A percentile compares a stretch with the other conserved stretches of the same genome.
Evolutionary conservation across 805 yeast genomes (phyloP).

Genomic region (Kodamaea restingae): DNA sequence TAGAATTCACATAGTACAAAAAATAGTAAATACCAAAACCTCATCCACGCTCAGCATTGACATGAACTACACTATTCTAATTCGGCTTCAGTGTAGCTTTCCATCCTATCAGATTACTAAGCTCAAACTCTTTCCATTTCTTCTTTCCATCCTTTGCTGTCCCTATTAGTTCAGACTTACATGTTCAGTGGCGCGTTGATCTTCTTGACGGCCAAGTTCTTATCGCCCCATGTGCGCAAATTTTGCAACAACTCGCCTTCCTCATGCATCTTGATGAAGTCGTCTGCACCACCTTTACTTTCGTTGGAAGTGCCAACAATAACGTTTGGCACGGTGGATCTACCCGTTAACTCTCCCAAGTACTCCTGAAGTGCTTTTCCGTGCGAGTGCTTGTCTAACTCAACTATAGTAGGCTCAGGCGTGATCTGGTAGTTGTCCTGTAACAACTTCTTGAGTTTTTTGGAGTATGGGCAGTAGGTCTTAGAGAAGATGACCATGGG

Average conservation of each 20-base stretch:
- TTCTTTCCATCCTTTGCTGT: neutral
- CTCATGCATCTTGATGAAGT: conserved; percentile 59
- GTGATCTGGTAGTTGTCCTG: conserved; percentile 59
- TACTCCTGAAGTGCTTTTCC: conserved; percentile 74
- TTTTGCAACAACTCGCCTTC: conserved; percentile 48
- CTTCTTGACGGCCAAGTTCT: conserved; percentile 45
- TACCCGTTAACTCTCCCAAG: conserved; percentile 63
- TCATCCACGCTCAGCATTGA: too few species aligned
- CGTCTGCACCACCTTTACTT: conserved; percentile 89
- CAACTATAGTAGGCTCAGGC: conserved; percentile 73
- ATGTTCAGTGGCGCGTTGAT: conserved; percentile 55
- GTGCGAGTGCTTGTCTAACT: conserved; percentile 73
- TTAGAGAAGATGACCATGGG: conserved; percentile 64
- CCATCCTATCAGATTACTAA: too few species aligned
- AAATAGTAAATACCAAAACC: too few species aligned
- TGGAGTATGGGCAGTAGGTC: conserved; percentile 71
- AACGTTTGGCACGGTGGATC: conserved; percentile 88
- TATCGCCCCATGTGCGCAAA: conserved; percentile 62
- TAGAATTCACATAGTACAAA: too few species aligned
- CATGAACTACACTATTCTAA: too few species aligned
- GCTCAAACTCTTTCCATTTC: too few species aligned
- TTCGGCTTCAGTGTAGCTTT: too few species aligned
- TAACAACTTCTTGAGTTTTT: conserved; percentile 63
- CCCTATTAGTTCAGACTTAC: conserved; percentile 10
- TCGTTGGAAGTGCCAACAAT: conserved; percentile 55